Conservation (phyloP, 2,329 filamentous ascomycete species). For the Penicillium freii region DNA sequence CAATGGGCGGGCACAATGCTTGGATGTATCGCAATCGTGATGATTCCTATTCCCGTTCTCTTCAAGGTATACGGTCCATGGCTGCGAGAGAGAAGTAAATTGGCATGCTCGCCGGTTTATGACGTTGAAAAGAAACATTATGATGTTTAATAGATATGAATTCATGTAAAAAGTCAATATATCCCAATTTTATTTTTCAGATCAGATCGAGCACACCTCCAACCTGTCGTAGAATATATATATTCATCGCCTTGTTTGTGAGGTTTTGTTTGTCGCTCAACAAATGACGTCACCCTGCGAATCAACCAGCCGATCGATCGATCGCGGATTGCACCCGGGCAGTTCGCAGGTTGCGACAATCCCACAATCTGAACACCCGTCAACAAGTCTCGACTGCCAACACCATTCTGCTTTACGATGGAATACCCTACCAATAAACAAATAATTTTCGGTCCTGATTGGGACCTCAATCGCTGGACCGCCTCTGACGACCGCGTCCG, state of each 20-base stretch:
- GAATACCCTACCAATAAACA: background rate
- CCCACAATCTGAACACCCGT: background rate
- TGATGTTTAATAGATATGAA: slow-evolving; percentile 6
- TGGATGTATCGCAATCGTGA: slow-evolving; percentile 5
- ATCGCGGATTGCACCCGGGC: background rate
- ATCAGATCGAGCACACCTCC: background rate
- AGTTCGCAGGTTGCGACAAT: background rate
- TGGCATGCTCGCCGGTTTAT: slow-evolving; percentile 10
- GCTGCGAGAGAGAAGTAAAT: slow-evolving; percentile 3
- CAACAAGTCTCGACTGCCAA: background rate
- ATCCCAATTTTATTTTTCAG: background rate
- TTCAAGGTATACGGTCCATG: slow-evolving; percentile 11
- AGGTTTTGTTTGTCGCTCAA: background rate
- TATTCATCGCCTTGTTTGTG: background rate
- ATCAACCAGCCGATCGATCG: background rate
- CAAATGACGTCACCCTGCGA: background rate
- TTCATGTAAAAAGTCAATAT: background rate
- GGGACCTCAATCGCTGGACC: slow-evolving; percentile 55
- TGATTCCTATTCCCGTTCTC: slow-evolving; percentile 10
- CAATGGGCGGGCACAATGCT: slow-evolving; percentile 11
- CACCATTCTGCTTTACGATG: background rate
- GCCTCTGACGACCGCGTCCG: slow-evolving; percentile 74
- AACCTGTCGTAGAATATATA: background rate
- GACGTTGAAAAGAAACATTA: slow-evolving; percentile 10
- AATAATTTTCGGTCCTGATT: slow-evolving; percentile 1